A percentile compares a stretch with the other conserved stretches of the same genome.
Conservation (phyloP, 108 stramenopile species). For the Mediolabrus comicus region DNA sequence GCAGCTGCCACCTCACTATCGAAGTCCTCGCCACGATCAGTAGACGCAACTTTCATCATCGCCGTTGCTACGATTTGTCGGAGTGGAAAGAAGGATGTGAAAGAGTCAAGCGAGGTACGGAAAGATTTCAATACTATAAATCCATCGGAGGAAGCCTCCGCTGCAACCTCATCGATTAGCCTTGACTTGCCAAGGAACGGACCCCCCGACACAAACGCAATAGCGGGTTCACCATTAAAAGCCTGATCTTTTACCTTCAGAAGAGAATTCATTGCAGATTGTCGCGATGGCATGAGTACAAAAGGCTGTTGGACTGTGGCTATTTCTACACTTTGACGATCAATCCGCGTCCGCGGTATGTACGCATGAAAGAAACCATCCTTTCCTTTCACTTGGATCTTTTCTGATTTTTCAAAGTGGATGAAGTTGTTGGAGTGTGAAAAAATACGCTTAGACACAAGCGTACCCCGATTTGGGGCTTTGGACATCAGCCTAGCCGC, state of each 20-base stretch:
- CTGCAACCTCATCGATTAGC: conserved; percentile 40
- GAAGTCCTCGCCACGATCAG: conserved; percentile 11
- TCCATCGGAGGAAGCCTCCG: conserved; percentile 29
- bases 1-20: conserved; percentile 37
- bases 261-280: conserved; percentile 42
- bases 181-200: conserved; percentile 50
- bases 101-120: conserved; percentile 48
- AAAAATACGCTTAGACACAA: conserved; percentile 51
- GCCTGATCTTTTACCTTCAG: conserved; percentile 25
- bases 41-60: conserved; percentile 33
- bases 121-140: conserved; percentile 44
- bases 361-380: conserved; percentile 52
- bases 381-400: conserved; percentile 50
- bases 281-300: conserved; percentile 47
- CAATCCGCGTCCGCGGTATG: conserved; percentile 38
- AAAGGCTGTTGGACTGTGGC: conserved; percentile 41
- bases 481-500: conserved; percentile 56
- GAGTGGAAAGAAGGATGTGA: conserved; percentile 50
- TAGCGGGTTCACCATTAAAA: conserved; percentile 15
- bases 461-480: conserved; percentile 47
- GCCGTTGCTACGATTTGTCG: conserved; percentile 43
- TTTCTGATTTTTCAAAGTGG: conserved; percentile 40
- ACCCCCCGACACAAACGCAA: conserved; percentile 39
- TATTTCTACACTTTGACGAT: conserved; percentile 30
- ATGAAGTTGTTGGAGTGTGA: conserved; percentile 50